Base-by-base conservation (phyloP, 2,329 filamentous ascomycete genomes). In the Penicillium sclerotiorum region DNA sequence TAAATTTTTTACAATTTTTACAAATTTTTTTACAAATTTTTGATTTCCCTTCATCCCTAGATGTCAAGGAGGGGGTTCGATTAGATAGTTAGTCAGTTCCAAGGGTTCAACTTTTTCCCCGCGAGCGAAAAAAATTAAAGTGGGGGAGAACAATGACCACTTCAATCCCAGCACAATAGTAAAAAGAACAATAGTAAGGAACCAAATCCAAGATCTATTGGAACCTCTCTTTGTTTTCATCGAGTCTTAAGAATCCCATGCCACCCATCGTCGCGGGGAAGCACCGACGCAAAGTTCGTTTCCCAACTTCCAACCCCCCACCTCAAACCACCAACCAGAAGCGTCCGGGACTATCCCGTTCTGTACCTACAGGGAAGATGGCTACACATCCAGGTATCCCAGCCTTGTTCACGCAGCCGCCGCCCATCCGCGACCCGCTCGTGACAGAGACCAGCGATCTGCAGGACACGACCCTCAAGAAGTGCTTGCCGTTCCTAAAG, bases 381-480 rank as follows among this genome's bases (percentile, higher is more conserved):
- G 46, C 52, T 35, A 57, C 57, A 41, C 53, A 47, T 23, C 55
- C 63, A 38, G 60, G 64, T 52, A 64, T 75, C 49, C 71, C 74
- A 42, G 55, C 62, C 43, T 60, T 76, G 40, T 76, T 75, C 57
- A 68, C 65, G 42, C 59, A 71, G 47, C 71, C 73, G 33, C 86
- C 88, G 11, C 77, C 77, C 15, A 82, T 95, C 58, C 77, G 75
- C 47, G 91, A 95, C 64, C 56, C 64, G 13, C 77, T 92, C 43
- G 67, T 74, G 41, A 94, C 91, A 4, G 75, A 82, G 52, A 89
- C 88, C 20, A 90, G 88, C 1, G 66, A 71, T 42, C 67, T 82
- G 22, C 90, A 95, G 70, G 80, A 87, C 50, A 76, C 83, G 48
- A 93, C 88, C 0, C 75, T 90, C 47, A 72, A 83, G 30, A 80